Percentiles rank a stretch among this genome's conserved stretches.
Evolutionary conservation across 1,284 basidiomycete species (phyloP).

Genomic region (Fomes fomentarius): DNA sequence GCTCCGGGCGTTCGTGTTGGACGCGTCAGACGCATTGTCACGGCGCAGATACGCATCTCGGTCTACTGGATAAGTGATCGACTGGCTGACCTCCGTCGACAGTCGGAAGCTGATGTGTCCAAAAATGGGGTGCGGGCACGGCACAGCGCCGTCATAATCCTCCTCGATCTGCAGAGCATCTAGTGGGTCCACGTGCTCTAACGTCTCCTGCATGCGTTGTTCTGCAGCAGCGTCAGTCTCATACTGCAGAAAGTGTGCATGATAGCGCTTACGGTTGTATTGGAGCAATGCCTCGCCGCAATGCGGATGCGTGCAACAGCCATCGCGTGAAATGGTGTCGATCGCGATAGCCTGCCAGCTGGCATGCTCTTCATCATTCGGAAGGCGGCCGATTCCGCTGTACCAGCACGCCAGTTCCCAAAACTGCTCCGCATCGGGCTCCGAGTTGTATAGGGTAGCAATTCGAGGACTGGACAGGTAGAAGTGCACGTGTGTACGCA

Average conservation of each 20-base stretch:
- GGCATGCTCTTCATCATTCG: not conserved
- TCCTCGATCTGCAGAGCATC: not conserved
- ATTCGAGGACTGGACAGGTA: not conserved
- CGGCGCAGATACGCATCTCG: slow-evolving; percentile 1
- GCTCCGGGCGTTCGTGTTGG: not conserved
- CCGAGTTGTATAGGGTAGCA: slow-evolving; percentile 14
- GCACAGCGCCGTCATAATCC: not conserved
- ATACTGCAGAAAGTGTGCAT: not conserved
- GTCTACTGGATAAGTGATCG: not conserved
- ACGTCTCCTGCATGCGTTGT: not conserved
- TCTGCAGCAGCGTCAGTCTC: not conserved
- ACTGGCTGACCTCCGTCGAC: not conserved
- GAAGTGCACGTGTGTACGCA: slow-evolving; percentile 15
- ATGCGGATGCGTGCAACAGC: slow-evolving; percentile 7
- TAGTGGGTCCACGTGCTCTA: not conserved
- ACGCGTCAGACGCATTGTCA: not conserved
- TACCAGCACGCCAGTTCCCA: slow-evolving; percentile 18
- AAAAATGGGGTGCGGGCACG: not conserved
- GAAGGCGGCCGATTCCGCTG: slow-evolving; percentile 7
- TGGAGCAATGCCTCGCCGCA: slow-evolving; percentile 6
- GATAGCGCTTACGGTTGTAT: slow-evolving; percentile 5
- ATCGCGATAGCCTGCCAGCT: slow-evolving; percentile 8
- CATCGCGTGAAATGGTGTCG: slow-evolving; percentile 3
- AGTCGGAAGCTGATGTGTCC: not conserved
- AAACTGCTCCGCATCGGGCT: slow-evolving; percentile 11